Percentiles rank a stretch among this genome's conserved stretches.
Conservation (phyloP, 1,284 basidiomycete genomes). For the Neotropicomus parvogracilis region DNA sequence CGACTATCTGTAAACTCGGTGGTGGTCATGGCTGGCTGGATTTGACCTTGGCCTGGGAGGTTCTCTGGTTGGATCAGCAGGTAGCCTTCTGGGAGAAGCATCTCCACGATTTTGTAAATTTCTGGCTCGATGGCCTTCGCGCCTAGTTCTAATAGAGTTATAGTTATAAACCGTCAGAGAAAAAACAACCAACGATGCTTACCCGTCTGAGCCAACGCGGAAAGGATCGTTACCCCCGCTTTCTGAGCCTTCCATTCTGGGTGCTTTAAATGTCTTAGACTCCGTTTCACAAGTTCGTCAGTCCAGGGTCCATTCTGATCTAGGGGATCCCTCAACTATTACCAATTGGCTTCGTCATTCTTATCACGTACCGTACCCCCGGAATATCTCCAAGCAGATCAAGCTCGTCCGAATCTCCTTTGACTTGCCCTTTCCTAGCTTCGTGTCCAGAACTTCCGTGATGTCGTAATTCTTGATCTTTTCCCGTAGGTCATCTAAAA, state of each 20-base stretch:
- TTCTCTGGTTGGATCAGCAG: background rate
- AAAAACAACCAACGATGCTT: background rate
- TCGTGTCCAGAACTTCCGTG: conserved; percentile 13
- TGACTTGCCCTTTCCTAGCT: conserved; percentile 14
- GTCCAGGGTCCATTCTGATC: conserved; percentile 9
- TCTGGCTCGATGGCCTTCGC: conserved; percentile 5
- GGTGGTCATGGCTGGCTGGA: background rate
- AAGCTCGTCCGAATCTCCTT: conserved; percentile 24
- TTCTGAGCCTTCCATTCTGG: conserved; percentile 24
- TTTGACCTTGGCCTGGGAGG: background rate
- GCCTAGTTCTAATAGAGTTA: conserved; percentile 17
- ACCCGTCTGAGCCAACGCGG: conserved; percentile 24
- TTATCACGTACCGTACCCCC: conserved; percentile 12
- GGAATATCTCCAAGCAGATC: conserved; percentile 25
- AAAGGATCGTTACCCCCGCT: conserved; percentile 24
- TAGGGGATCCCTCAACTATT: background rate
- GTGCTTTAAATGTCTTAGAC: conserved; percentile 10
- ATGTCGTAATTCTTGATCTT: conserved; percentile 15
- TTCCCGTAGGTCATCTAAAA: conserved; percentile 17
- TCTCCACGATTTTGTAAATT: conserved; percentile 16
- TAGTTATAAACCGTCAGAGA: background rate
- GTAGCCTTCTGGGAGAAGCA: conserved; percentile 20
- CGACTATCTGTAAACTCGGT: background rate
- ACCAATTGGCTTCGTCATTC: background rate
- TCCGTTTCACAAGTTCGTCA: conserved; percentile 10